Conservation (phyloP, 2,329 filamentous ascomycete genomes). For the Davidsoniella neocaledoniae region DNA sequence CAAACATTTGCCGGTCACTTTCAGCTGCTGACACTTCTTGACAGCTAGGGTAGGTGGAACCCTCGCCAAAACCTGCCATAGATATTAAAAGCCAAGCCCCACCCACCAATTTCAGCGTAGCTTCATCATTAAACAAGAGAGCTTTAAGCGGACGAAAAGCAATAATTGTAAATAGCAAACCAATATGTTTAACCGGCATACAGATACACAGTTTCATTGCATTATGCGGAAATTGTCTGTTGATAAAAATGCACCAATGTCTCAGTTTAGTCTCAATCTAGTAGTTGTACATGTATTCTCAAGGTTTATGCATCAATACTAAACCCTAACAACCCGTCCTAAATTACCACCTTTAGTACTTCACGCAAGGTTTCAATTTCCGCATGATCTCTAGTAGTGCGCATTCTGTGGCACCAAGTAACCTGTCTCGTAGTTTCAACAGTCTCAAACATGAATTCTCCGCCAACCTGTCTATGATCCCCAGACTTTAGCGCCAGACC, state of each 20-base stretch:
- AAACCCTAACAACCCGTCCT: not conserved
- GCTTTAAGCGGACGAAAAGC: no score
- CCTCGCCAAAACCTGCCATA: no score
- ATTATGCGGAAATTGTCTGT: not conserved
- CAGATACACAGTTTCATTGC: not conserved
- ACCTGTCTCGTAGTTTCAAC: constrained; percentile 39
- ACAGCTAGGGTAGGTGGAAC: no score
- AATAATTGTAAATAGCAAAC: no score
- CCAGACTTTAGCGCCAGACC: constrained; percentile 48
- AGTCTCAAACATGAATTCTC: constrained; percentile 59
- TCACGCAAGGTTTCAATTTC: constrained; percentile 33
- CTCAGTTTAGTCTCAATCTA: not conserved
- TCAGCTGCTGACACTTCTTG: no score
- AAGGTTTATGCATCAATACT: not conserved
- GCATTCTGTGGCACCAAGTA: constrained; percentile 72
- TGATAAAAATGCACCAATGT: not conserved
- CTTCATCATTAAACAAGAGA: no score
- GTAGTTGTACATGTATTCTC: not conserved
- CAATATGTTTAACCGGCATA: no score
- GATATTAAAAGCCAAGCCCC: no score
- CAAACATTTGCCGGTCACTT: no score
- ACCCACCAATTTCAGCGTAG: no score
- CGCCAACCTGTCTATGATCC: constrained; percentile 52
- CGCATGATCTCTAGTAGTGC: constrained; percentile 58
- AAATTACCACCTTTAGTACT: constrained; percentile 32